Percentiles rank a stretch among this genome's conserved stretches.
Conservation (phyloP, 1,284 basidiomycete genomes). For the Ceratobasidium sp. region DNA sequence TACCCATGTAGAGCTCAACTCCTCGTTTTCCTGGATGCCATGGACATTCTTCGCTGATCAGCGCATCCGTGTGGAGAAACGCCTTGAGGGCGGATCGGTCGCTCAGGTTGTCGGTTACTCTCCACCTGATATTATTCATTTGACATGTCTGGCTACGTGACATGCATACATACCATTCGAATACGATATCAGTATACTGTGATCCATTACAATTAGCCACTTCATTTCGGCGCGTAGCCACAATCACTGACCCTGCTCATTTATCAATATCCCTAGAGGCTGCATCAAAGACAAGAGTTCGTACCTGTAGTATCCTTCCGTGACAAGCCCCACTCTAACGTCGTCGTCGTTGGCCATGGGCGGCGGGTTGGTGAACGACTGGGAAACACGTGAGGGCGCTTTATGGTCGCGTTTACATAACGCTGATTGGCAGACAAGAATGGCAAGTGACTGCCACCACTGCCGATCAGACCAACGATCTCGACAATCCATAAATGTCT, state of each 20-base stretch:
- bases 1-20: conserved; percentile 75
- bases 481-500: too few relatives aligned
- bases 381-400: conserved; percentile 10
- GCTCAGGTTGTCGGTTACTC: conserved; percentile 56
- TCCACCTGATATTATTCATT: conserved; percentile 51
- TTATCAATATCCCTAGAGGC: neutral
- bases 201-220: conserved; percentile 13
- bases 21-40: conserved; percentile 53
- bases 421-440: conserved; percentile 1
- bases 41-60: conserved; percentile 66
- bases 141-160: neutral
- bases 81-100: conserved; percentile 73
- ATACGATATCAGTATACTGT: conserved; percentile 41
- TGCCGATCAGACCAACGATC: neutral
- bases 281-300: neutral
- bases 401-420: neutral
- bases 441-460: neutral
- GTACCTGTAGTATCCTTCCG: conserved; percentile 26
- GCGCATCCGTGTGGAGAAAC: conserved; percentile 73
- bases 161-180: conserved; percentile 41
- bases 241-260: conserved; percentile 12
- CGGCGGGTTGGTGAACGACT: neutral
- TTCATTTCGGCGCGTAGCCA: neutral
- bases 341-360: conserved; percentile 7
- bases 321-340: conserved; percentile 3